Percentiles rank a stretch among this genome's conserved stretches.
phyloP scores from a whole-genome alignment of 257 asterid species.

The Jasminum sambac region DNA sequence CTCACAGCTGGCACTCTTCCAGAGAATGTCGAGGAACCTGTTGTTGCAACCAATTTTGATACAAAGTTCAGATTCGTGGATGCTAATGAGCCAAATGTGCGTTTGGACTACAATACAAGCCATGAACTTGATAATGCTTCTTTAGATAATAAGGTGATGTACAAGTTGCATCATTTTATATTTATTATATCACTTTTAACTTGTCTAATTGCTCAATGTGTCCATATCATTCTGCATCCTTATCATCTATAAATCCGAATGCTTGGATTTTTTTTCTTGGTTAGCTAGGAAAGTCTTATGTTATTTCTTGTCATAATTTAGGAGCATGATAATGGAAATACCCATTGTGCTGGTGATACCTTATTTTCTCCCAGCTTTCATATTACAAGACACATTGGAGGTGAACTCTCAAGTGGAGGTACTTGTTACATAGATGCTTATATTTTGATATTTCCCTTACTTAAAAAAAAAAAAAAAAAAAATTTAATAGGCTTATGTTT shows the following conservation, averaged over 20 bases:
- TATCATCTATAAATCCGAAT: constrained; percentile 3
- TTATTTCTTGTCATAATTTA: constrained; percentile 33
- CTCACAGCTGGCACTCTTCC: constrained; percentile 56
- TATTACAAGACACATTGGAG: constrained; percentile 52
- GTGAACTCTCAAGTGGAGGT: constrained; percentile 65
- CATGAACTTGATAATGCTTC: constrained; percentile 32
- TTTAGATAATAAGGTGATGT: constrained; percentile 45
- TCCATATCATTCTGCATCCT: constrained; percentile 8
- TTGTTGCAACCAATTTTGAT: constrained; percentile 56
- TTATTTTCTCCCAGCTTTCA: constrained; percentile 92
- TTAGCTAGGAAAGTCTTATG: constrained; percentile 13
- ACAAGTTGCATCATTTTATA: constrained; percentile 12
- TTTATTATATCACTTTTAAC: background rate
- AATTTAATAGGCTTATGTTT: too few species aligned
- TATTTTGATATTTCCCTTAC: constrained; percentile 8
- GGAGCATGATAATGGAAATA: constrained; percentile 49
- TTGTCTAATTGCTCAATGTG: constrained; percentile 5
- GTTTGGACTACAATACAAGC: constrained; percentile 39
- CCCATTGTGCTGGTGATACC: constrained; percentile 48
- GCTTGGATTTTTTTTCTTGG: constrained; percentile 17
- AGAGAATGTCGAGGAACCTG: constrained; percentile 46
- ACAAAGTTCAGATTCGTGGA: constrained; percentile 51
- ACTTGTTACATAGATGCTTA: constrained; percentile 10
- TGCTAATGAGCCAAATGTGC: constrained; percentile 40
- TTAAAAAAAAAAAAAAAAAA: too few species aligned